A percentile compares a stretch with the other conserved stretches of the same genome.
These are phyloP conservation scores for Besnoitia besnoiti DNA, from an alignment of 169 alveolate genomes.

Conservation along the genomic window DNA sequence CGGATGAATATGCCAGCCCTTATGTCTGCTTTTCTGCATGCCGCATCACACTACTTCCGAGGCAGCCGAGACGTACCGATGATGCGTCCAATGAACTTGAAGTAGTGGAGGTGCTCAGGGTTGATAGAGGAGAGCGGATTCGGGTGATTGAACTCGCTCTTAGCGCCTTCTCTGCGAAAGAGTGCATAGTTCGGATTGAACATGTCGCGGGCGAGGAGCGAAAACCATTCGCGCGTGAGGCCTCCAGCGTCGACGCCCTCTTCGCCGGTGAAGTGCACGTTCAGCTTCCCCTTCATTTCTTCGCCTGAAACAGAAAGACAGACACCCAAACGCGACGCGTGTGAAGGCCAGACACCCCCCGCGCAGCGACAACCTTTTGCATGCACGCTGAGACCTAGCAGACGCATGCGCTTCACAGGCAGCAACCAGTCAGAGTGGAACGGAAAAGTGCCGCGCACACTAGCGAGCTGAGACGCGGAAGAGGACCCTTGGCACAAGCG, in stretches of 20 bases:
- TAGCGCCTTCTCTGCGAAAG: conserved; percentile 92
- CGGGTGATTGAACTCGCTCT: conserved; percentile 95
- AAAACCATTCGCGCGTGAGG: conserved; percentile 98
- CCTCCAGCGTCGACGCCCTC: conserved; percentile 99
- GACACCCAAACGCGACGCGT: not conserved
- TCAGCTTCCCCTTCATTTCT: conserved; percentile 94
- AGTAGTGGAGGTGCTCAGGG: conserved; percentile 95
- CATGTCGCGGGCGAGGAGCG: conserved; percentile 96
- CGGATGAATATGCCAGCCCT: no score
- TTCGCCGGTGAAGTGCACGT: conserved; percentile 95
- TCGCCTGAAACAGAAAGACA: conserved; percentile 80
- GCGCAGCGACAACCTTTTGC: not conserved
- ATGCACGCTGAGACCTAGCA: no score
- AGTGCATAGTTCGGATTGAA: conserved; percentile 98
- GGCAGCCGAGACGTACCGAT: conserved; percentile 93
- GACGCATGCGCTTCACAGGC: no score
- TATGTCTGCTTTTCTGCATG: conserved; percentile 15
- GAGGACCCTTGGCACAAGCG: no score
- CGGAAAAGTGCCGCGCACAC: no score
- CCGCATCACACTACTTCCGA: conserved; percentile 44
- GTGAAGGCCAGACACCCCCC: not conserved
- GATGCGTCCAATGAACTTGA: conserved; percentile 98
- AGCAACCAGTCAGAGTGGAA: not conserved
- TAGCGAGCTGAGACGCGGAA: no score
- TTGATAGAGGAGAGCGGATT: conserved; percentile 94